Evolutionary conservation across 257 asterid genomes (phyloP).

Genomic region (Perilla frutescens): DNA sequence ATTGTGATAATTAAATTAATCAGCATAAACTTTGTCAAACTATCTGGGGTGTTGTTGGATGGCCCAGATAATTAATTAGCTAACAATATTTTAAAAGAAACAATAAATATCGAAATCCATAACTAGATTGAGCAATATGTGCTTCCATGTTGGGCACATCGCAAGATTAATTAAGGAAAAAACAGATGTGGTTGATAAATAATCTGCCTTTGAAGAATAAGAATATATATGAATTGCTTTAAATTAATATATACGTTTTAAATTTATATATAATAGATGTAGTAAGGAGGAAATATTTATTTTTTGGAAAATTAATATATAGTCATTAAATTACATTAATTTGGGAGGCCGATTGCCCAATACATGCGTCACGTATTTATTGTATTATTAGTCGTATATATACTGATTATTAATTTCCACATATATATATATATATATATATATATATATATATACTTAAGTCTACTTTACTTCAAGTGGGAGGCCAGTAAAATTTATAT

Average conservation of each 20-base stretch:
- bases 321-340: no score
- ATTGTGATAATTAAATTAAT: not conserved
- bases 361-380: not conserved
- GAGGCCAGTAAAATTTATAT: slow-evolving; percentile 11
- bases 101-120: not conserved
- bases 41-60: slow-evolving; percentile 29
- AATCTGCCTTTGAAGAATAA: not conserved
- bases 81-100: not conserved
- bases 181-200: not conserved
- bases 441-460: not conserved
- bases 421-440: not conserved
- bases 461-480: slow-evolving; percentile 29
- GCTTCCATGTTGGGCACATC: slow-evolving; percentile 45
- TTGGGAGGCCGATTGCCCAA: no score
- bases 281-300: no score
- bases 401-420: not conserved
- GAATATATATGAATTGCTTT: not conserved
- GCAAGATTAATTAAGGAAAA: not conserved
- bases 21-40: slow-evolving; percentile 1
- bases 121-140: slow-evolving; percentile 35
- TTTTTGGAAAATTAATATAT: no score
- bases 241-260: no score
- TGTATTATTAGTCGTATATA: not conserved
- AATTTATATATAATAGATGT: no score
- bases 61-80: not conserved